Conservation (phyloP, 371 early-diverging fungal species). For the Sporodiniella umbellata region DNA sequence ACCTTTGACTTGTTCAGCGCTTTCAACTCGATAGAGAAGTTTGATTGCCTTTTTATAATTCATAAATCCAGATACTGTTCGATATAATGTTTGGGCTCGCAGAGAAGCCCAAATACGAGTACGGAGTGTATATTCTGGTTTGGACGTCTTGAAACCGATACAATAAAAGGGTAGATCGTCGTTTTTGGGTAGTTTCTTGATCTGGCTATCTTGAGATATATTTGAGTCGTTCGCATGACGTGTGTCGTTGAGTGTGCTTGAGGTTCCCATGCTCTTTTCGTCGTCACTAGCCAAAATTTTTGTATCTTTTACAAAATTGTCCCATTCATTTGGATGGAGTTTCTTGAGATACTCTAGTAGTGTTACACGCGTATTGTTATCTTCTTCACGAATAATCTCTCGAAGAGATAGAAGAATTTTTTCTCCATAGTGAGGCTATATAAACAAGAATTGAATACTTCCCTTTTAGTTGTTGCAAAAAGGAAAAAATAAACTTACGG, state of each 20-base stretch:
- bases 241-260: not conserved
- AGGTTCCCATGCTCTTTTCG: constrained; percentile 6
- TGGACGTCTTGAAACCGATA: constrained; percentile 79
- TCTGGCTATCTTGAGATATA: not conserved
- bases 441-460: not conserved
- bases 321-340: constrained; percentile 84
- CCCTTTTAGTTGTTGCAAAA: no score
- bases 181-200: constrained; percentile 45
- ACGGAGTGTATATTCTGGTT: constrained; percentile 79
- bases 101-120: constrained; percentile 91
- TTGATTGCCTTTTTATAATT: constrained; percentile 85
- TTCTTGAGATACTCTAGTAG: constrained; percentile 86
- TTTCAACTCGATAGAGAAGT: constrained; percentile 79
- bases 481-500: constrained; percentile 35
- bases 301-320: constrained; percentile 88
- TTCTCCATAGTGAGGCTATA: constrained; percentile 83
- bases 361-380: constrained; percentile 78
- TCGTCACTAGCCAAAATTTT: constrained; percentile 76
- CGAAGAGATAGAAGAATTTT: constrained; percentile 80
- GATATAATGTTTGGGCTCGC: constrained; percentile 84
- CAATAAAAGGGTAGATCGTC: constrained; percentile 83
- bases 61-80: constrained; percentile 89
- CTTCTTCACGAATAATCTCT: constrained; percentile 85
- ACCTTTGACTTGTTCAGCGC: constrained; percentile 66
- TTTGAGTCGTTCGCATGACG: not conserved